Percentiles rank a stretch among this genome's conserved stretches.
phyloP scores from a whole-genome alignment of 345 rosid species.

The Rhodamnia rubescens region DNA sequence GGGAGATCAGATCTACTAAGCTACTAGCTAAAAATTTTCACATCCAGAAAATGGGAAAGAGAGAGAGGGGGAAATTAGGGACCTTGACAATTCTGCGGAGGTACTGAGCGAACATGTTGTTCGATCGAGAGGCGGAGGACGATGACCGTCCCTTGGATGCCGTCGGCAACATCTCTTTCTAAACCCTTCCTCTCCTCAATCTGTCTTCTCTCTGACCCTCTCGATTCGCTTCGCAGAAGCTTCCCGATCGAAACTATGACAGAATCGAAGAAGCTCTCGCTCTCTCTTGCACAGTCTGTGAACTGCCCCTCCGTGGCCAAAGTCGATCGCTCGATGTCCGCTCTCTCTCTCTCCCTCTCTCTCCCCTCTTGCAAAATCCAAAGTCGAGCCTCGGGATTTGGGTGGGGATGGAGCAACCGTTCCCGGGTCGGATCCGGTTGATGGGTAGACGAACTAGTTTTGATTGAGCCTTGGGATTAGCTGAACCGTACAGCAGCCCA shows the following conservation, averaged over 20 bases:
- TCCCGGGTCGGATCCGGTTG: not conserved
- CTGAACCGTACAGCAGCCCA: not conserved
- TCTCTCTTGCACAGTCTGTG: not conserved
- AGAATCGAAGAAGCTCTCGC: not conserved
- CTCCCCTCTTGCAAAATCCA: not conserved
- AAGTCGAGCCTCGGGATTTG: not conserved
- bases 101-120: slow-evolving; percentile 62
- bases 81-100: slow-evolving; percentile 99
- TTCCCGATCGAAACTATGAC: not conserved
- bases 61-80: not conserved
- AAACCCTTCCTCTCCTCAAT: not conserved
- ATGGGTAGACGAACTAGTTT: not conserved
- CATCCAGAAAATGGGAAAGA: slow-evolving; percentile 17
- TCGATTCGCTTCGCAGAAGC: not conserved
- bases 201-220: not conserved
- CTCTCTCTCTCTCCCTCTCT: not conserved
- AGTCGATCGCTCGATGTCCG: not conserved
- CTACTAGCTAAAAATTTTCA: not conserved
- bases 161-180: slow-evolving; percentile 63
- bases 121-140: slow-evolving; percentile 62
- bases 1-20: not conserved
- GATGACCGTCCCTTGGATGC: slow-evolving; percentile 68
- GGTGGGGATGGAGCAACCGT: not conserved
- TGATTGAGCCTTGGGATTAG: not conserved
- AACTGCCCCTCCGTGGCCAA: not conserved